phyloP scores from a whole-genome alignment of 768 basidiomycete genomes.

The Serendipita vermifera region DNA sequence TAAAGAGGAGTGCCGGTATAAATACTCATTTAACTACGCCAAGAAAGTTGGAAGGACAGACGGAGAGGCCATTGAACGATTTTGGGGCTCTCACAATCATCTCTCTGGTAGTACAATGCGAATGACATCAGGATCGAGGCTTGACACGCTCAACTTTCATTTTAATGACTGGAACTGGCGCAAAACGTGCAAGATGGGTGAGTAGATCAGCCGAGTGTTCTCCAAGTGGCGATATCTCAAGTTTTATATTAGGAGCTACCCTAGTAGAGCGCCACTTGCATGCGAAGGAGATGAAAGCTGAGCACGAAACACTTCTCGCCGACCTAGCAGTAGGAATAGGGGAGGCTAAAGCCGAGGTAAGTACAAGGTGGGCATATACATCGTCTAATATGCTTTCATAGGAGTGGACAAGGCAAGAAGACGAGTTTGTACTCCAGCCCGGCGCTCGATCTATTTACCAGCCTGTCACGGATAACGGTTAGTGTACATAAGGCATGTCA shows the following conservation, averaged over 20 bases:
- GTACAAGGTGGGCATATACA: neutral
- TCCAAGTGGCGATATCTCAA: no score
- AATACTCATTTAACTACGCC: slow-evolving; percentile 24
- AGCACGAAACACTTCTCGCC: neutral
- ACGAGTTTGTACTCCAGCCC: neutral
- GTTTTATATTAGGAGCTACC: no score
- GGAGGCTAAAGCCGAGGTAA: neutral
- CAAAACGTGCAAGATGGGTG: neutral
- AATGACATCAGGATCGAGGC: neutral
- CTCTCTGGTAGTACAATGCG: neutral
- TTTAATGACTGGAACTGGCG: neutral
- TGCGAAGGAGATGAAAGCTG: neutral
- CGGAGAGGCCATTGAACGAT: slow-evolving; percentile 29
- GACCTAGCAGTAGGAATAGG: neutral
- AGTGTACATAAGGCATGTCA: no score
- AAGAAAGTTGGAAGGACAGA: slow-evolving; percentile 23
- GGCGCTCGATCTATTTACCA: neutral
- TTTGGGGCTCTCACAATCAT: slow-evolving; percentile 3
- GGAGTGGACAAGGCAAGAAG: neutral
- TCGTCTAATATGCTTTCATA: neutral
- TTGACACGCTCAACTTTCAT: neutral
- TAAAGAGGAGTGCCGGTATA: slow-evolving; percentile 19
- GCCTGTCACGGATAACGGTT: neutral
- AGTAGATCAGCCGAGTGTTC: no score
- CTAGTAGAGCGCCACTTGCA: no score